Percentiles rank a stretch among this genome's conserved stretches.
phyloP scores from a whole-genome alignment of 768 basidiomycete species.

The Lentinula edodes region DNA sequence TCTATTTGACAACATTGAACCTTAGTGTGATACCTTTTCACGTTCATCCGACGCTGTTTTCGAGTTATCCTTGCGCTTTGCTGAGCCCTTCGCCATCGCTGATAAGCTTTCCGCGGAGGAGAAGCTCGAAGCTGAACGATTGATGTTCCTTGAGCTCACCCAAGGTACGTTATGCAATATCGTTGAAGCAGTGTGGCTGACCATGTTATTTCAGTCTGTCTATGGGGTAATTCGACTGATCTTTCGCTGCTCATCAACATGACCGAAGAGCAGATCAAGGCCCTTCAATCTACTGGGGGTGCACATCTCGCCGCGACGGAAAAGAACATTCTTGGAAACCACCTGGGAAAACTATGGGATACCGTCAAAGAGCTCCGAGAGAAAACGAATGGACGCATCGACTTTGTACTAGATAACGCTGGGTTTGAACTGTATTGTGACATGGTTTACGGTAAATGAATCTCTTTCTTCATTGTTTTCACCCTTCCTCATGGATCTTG shows the following conservation, averaged over 20 bases:
- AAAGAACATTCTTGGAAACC: conserved; percentile 92
- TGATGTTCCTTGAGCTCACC: conserved; percentile 89
- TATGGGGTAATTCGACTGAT: conserved; percentile 98
- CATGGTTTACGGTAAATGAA: conserved; percentile 67
- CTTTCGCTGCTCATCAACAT: conserved; percentile 93
- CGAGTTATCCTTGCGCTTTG: conserved; percentile 88
- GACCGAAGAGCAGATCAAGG: conserved; percentile 96
- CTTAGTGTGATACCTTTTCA: conserved; percentile 89
- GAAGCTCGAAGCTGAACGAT: conserved; percentile 66
- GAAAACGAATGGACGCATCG: conserved; percentile 68
- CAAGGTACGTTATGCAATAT: conserved; percentile 50
- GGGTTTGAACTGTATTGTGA: conserved; percentile 89
- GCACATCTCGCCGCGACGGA: conserved; percentile 92
- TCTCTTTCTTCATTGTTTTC: neutral
- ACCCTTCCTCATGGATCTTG: conserved; percentile 5
- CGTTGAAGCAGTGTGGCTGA: neutral
- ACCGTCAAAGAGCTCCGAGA: conserved; percentile 62
- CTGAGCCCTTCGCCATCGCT: conserved; percentile 69
- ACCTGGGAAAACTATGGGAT: conserved; percentile 68
- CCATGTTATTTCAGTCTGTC: conserved; percentile 56
- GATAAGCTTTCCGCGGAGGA: conserved; percentile 46
- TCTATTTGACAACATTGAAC: conserved; percentile 7
- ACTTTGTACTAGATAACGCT: conserved; percentile 84
- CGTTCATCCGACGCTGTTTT: conserved; percentile 91
- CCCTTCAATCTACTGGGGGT: conserved; percentile 94